Base-by-base conservation (phyloP, 768 basidiomycete species). In the Lentinula edodes region DNA sequence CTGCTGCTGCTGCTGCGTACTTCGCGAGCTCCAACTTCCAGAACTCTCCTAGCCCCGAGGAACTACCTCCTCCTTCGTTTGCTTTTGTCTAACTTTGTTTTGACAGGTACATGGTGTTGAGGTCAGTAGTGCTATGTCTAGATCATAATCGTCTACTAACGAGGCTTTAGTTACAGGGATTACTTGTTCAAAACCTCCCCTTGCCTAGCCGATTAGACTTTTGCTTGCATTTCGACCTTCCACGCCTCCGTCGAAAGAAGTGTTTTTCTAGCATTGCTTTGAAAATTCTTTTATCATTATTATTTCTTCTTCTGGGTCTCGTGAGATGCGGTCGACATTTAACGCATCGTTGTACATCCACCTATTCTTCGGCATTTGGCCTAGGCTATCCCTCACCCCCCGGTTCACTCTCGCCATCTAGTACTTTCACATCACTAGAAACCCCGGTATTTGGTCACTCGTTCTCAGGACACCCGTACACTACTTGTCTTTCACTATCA, bases 1-100 rank as follows among this genome's bases (percentile, higher is more conserved):
- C 72, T 61, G 63, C 65, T 32, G 61, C 54, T 39, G 62, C 65
- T 39, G 71, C 75, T 34, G 81, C 81, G 7, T 90, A 83, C 69
- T 92, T 89, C 72, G 90, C 90, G 66, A 91, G 89, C 68, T 91
- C 89, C 36, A 77, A 80, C 68, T 92, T 91, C 84, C 90, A 91
- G 80, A 92, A 91, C 78, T 90, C 89, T 62, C 90, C 90, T 15
- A 90, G 87, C 67, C 90, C 90, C 57, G 90, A 91, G 63, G 89
- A 89, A 69, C 75, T 92, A 52, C 90, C 90, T 51, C 82, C 84
- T 63, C 89, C 88, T 60, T 75, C 80, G 65, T 86, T 88, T 69
- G 74, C 76, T 57, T 80, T 88, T 69, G 74, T 76, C 56, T 80
- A 72, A 71, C 72, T 52, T 41, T 56, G 67, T 62, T 60, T 52